Percentiles rank a stretch among this genome's conserved stretches.
Conservation (phyloP, 257 asterid genomes). For the Salvia miltiorrhiza region DNA sequence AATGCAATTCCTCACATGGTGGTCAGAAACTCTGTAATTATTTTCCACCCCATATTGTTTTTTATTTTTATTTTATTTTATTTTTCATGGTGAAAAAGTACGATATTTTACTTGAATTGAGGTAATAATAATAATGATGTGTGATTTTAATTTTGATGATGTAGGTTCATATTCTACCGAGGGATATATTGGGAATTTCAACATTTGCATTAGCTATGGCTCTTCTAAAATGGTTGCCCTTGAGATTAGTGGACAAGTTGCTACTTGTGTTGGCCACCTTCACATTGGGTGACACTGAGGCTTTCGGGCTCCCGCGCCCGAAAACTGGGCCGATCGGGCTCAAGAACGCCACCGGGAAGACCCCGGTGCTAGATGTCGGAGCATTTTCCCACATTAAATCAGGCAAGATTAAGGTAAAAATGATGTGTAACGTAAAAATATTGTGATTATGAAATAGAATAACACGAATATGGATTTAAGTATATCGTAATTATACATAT, state of each 20-base stretch:
- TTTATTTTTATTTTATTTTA: not conserved
- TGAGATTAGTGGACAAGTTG: constrained; percentile 66
- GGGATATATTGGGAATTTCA: constrained; percentile 81
- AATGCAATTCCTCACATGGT: constrained; percentile 77
- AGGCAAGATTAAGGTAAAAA: constrained; percentile 65
- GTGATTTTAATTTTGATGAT: not conserved
- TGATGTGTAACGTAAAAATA: not conserved
- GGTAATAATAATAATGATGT: no score
- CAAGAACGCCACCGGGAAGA: constrained; percentile 80
- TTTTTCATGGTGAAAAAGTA: not conserved
- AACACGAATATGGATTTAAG: not conserved
- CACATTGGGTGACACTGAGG: constrained; percentile 57
- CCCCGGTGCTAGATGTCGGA: constrained; percentile 86
- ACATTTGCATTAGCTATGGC: constrained; percentile 70
- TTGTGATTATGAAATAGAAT: not conserved
- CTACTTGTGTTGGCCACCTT: constrained; percentile 50
- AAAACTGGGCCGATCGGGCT: constrained; percentile 84
- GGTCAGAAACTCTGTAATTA: constrained; percentile 69
- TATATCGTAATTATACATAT: no score
- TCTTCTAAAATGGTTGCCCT: constrained; percentile 71
- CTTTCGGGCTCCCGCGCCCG: constrained; percentile 67
- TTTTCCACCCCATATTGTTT: not conserved
- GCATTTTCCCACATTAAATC: constrained; percentile 60
- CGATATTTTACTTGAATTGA: not conserved
- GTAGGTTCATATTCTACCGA: constrained; percentile 82